Evolutionary conservation across 768 basidiomycete species (phyloP).

Genomic region (Termitomyces titanicus): DNA sequence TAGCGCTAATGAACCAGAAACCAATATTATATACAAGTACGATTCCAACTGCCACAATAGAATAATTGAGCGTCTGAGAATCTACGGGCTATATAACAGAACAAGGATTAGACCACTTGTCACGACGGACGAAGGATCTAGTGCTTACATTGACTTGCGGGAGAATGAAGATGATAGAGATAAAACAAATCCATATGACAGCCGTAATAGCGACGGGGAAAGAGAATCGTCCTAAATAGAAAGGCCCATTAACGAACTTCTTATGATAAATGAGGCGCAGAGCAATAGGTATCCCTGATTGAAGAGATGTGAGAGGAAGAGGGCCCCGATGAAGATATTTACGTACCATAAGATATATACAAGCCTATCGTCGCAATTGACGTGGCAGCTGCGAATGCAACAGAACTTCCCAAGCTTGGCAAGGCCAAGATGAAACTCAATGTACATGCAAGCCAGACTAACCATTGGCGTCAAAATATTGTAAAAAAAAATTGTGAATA

Average conservation of each 20-base stretch:
- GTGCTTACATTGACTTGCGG: constrained; percentile 56
- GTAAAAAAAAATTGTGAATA: background rate
- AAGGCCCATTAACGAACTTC: constrained; percentile 63
- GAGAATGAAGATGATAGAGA: constrained; percentile 71
- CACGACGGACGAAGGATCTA: background rate
- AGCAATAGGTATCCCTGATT: constrained; percentile 60
- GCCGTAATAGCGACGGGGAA: constrained; percentile 54
- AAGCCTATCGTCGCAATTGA: constrained; percentile 73
- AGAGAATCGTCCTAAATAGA: constrained; percentile 65
- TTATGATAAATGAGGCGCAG: constrained; percentile 60
- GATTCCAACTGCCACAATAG: constrained; percentile 73
- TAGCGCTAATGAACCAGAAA: constrained; percentile 68
- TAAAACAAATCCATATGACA: constrained; percentile 68
- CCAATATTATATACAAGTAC: constrained; percentile 62
- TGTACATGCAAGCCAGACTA: constrained; percentile 78
- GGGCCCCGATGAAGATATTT: background rate
- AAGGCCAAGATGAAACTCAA: constrained; percentile 73
- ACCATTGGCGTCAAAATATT: background rate
- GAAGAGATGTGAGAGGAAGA: background rate
- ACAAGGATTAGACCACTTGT: constrained; percentile 1
- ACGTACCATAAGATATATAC: constrained; percentile 69
- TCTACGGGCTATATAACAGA: constrained; percentile 49
- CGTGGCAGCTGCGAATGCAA: constrained; percentile 62
- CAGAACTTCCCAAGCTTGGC: constrained; percentile 68
- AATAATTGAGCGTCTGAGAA: constrained; percentile 71